Base-by-base conservation (phyloP, 2,329 filamentous ascomycete species). In the Ceratocystis alfenasii region DNA sequence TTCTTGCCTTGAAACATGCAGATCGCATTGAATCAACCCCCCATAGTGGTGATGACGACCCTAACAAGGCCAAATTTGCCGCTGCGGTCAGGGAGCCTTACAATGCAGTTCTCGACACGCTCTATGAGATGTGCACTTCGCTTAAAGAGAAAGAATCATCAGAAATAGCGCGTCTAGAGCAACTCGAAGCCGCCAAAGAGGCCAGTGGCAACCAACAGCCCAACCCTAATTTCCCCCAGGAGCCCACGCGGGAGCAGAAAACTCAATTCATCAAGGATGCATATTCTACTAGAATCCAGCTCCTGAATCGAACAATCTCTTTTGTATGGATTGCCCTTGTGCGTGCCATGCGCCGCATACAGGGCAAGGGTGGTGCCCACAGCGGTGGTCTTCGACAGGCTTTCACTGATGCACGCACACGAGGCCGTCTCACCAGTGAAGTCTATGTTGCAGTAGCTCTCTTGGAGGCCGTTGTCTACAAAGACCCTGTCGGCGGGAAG, bases 321-420 rank as follows among this genome's bases (percentile, higher is more conserved):
- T 92, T 90, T 72, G 87, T 91, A 3, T 99, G 94, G 94, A 95
- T 97, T 72, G 90, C 91, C 17, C 80, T 97, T 67, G 95, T 96
- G 76, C 87, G 94, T 63, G 89, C 93, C 3, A 96, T 96, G 84
- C 89, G 94, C 66, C 89, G 94, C 64, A 87, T 97, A 17, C 92
- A 97, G 75, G 95, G 94, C 68, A 90, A 92, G 69, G 87, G 87
- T 71, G 79, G 75, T 20, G 76, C 80, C 30, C 76, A 78, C 1
- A 79, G 79, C 48, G 94, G 94, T 6, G 94, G 94, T 2, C 88
- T 95, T 70, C 85, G 94, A 68, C 88, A 90, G 70, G 85, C 96
- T 12, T 97, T 99, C 72, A 87, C 85, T 1, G 91, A 97, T 74
- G 92, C 94, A 61, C 85, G 94, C 44, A 88, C 89, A 71, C 86